phyloP scores from a whole-genome alignment of 129 eudicot species.

The Saussurea involucrata region DNA sequence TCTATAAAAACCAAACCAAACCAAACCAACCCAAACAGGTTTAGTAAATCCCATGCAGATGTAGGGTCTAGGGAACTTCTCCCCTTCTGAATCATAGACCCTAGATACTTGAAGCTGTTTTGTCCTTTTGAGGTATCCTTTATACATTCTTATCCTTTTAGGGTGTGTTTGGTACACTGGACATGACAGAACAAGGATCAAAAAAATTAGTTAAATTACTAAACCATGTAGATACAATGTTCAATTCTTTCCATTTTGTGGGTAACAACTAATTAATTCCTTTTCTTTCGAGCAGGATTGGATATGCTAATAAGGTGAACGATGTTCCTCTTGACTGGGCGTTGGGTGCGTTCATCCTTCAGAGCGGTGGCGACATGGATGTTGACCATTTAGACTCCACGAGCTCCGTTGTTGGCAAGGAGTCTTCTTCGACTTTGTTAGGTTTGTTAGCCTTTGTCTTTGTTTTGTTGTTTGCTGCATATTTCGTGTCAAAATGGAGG shows the following conservation, averaged over 20 bases:
- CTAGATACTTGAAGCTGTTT: too few species aligned
- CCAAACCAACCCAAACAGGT: background rate
- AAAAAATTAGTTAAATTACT: too few species aligned
- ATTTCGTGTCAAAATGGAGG: conserved; percentile 63
- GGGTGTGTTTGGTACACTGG: too few species aligned
- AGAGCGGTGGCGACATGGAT: conserved; percentile 30
- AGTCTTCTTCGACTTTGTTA: conserved; percentile 19
- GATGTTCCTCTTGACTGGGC: conserved; percentile 94
- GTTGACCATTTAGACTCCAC: conserved; percentile 32
- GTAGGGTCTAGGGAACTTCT: too few species aligned
- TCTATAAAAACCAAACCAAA: background rate
- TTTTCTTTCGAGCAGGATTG: conserved; percentile 45
- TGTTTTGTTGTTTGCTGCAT: conserved; percentile 36
- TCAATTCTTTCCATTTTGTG: background rate
- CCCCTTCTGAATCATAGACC: too few species aligned
- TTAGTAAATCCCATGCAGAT: too few species aligned
- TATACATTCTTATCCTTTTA: too few species aligned
- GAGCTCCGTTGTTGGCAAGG: conserved; percentile 11
- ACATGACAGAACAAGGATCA: too few species aligned
- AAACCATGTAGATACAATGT: background rate
- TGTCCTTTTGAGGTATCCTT: too few species aligned
- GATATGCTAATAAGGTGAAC: conserved; percentile 70
- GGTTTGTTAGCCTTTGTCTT: conserved; percentile 29
- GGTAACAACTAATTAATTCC: too few species aligned
- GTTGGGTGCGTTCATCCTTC: conserved; percentile 87